A percentile compares a stretch with the other conserved stretches of the same genome.
phyloP scores from a whole-genome alignment of 2,329 filamentous ascomycete genomes.

The Leptosphaerulina australis region DNA sequence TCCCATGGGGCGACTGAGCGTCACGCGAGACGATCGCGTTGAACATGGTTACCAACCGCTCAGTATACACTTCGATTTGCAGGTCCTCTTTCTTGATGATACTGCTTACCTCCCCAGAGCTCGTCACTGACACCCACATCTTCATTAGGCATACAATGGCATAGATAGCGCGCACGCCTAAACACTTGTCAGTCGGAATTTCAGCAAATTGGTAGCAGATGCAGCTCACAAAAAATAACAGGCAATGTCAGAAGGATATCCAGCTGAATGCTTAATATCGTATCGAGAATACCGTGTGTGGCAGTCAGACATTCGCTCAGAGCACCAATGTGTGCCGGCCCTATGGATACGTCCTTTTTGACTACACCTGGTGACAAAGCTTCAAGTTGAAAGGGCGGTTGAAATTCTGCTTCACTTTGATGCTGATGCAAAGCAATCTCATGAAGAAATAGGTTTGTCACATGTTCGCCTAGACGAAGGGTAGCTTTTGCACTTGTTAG shows the following conservation, averaged over 20 bases:
- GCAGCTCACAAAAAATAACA: constrained; percentile 51
- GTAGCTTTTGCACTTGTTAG: constrained; percentile 35
- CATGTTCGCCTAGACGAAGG: constrained; percentile 54
- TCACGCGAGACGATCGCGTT: constrained; percentile 50
- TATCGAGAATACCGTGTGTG: constrained; percentile 56
- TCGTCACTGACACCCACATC: constrained; percentile 62
- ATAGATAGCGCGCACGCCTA: constrained; percentile 62
- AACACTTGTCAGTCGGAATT: constrained; percentile 21
- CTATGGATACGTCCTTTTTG: constrained; percentile 51
- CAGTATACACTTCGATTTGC: constrained; percentile 55
- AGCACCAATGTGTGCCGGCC: constrained; percentile 55
- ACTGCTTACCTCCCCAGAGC: constrained; percentile 57
- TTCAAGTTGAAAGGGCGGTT: constrained; percentile 53
- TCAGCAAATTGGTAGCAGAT: no score
- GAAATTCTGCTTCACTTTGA: constrained; percentile 52
- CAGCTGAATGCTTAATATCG: constrained; percentile 56
- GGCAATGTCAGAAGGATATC: constrained; percentile 53
- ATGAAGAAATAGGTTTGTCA: constrained; percentile 57
- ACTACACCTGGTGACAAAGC: constrained; percentile 45
- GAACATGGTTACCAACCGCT: constrained; percentile 55
- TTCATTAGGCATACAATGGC: constrained; percentile 65
- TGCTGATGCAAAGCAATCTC: constrained; percentile 58
- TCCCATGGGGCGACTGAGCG: constrained; percentile 53
- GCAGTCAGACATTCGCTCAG: constrained; percentile 54
- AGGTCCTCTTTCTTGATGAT: constrained; percentile 57